phyloP scores from a whole-genome alignment of 2,329 filamentous ascomycete genomes.

The Colletotrichum australisinense region DNA sequence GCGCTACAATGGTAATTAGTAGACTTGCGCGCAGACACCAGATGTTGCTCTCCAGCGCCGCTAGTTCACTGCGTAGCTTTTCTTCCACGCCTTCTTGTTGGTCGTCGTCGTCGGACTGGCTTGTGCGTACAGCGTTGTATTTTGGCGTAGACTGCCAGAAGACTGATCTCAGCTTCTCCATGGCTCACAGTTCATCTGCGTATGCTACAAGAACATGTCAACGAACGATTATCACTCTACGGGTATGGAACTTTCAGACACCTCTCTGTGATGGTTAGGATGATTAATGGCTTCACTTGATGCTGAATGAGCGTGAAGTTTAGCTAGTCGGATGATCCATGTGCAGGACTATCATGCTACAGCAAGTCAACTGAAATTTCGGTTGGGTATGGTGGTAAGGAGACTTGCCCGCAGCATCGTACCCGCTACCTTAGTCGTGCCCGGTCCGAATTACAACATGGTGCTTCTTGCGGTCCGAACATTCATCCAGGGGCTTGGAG shows the following conservation, averaged over 20 bases:
- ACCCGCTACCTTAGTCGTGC: not conserved
- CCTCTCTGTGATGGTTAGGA: too few relatives aligned
- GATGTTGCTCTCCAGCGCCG: not conserved
- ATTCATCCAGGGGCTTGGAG: not conserved
- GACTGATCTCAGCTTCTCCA: not conserved
- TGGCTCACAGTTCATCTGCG: not conserved
- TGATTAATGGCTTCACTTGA: too few relatives aligned
- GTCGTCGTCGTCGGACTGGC: slow-evolving; percentile 23
- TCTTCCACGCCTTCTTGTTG: slow-evolving; percentile 11
- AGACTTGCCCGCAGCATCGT: too few relatives aligned
- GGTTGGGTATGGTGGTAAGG: not conserved
- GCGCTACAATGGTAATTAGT: not conserved
- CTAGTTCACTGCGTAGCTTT: slow-evolving; percentile 1
- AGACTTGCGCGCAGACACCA: slow-evolving; percentile 25
- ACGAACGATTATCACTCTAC: too few relatives aligned
- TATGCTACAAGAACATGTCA: too few relatives aligned
- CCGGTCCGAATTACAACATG: not conserved
- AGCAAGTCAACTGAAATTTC: not conserved
- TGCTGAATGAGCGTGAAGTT: not conserved
- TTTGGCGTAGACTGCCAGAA: slow-evolving; percentile 1
- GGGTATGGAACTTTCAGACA: too few relatives aligned
- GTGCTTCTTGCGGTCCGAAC: not conserved
- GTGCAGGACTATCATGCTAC: not conserved
- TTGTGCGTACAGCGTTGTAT: slow-evolving; percentile 11
- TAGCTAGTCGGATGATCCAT: not conserved